These are phyloP conservation scores for Hippophae rhamnoides DNA, from an alignment of 306 rosid genomes.

Conservation along the genomic window DNA sequence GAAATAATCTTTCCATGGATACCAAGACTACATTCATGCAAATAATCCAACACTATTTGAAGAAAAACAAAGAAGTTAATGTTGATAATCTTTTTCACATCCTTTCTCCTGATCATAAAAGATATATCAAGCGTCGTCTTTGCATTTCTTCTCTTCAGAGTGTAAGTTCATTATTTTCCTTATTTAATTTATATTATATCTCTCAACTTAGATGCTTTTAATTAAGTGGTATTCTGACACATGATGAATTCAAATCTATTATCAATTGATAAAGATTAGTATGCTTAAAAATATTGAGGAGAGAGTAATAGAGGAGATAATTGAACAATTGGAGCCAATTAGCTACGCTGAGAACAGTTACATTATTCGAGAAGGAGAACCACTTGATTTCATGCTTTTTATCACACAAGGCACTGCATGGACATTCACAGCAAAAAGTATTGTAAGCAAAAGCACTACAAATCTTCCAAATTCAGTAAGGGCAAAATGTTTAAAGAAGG, in stretches of 20 bases:
- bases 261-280: not conserved
- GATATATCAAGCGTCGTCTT: constrained; percentile 53
- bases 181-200: too few species aligned
- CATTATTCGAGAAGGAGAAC: constrained; percentile 9
- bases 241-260: too few species aligned
- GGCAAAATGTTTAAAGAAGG: not conserved
- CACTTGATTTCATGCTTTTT: constrained; percentile 16
- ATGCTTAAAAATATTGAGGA: constrained; percentile 5
- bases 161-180: constrained; percentile 22
- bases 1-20: constrained; percentile 4
- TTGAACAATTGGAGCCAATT: constrained; percentile 13
- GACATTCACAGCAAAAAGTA: not conserved
- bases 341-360: constrained; percentile 7
- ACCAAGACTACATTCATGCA: constrained; percentile 7
- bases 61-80: constrained; percentile 11
- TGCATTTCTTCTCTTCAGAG: constrained; percentile 45
- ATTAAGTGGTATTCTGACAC: not conserved
- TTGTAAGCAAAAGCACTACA: too few species aligned
- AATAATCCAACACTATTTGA: constrained; percentile 2
- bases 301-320: not conserved
- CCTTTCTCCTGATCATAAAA: constrained; percentile 60
- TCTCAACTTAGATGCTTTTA: not conserved
- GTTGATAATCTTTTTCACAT: constrained; percentile 32
- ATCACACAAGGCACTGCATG: constrained; percentile 14
- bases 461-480: not conserved